phyloP scores from a whole-genome alignment of 306 rosid species.

The Cicer arietinum region DNA sequence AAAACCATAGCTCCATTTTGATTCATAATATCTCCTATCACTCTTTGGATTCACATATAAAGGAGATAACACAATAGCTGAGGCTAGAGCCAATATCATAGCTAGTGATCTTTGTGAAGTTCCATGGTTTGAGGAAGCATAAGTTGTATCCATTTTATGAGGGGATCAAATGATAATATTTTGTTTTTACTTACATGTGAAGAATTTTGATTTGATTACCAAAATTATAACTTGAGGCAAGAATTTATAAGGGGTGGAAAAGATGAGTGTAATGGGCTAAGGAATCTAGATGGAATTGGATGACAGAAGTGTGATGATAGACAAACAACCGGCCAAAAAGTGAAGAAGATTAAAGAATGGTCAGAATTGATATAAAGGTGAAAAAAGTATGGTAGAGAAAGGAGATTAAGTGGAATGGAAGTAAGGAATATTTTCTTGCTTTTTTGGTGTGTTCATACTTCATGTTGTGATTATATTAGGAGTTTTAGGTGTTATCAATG shows the following conservation, averaged over 20 bases:
- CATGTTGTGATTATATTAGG: constrained; percentile 16
- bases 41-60: constrained; percentile 50
- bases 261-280: constrained; percentile 43
- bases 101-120: constrained; percentile 78
- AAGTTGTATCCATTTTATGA: constrained; percentile 57
- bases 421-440: constrained; percentile 65
- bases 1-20: constrained; percentile 75
- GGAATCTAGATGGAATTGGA: constrained; percentile 69
- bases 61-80: constrained; percentile 74
- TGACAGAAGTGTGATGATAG: constrained; percentile 45
- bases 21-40: constrained; percentile 55
- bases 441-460: constrained; percentile 52
- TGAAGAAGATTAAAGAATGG: constrained; percentile 39
- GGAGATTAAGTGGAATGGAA: constrained; percentile 53
- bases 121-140: constrained; percentile 49
- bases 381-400: constrained; percentile 36
- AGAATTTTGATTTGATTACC: constrained; percentile 30
- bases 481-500: constrained; percentile 42
- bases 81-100: constrained; percentile 71
- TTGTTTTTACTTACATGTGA: not conserved
- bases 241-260: constrained; percentile 56
- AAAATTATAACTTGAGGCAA: constrained; percentile 17
- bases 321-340: constrained; percentile 83
- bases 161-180: not conserved
- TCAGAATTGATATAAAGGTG: constrained; percentile 39